Base-by-base conservation (phyloP, 192 early-diverging fungal species). In the Backusella psychrophila region DNA sequence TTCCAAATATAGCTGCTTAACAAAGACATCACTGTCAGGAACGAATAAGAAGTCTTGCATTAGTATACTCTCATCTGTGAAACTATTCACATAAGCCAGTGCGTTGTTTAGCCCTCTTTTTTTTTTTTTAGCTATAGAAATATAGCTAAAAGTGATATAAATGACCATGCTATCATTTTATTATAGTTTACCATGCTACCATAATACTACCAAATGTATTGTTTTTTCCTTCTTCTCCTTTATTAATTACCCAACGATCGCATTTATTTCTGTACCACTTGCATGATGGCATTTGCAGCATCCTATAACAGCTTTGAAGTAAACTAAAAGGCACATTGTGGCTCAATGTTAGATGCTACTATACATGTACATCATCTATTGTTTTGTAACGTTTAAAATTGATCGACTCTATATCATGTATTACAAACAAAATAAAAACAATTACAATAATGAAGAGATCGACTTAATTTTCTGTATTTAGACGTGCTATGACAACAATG, bases 381-480 rank as follows among this genome's bases (percentile, higher is more conserved):
- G 26, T 63, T 63, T 63, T 63, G 56, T 63, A 29, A 14, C 26
- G 23, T 63, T 29, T 29, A 12, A 29, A 63, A 23, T 29, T 63
- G 56, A 63, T 63, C 56, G 56, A 63, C 56, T 63, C 12, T 63
- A 26, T 63, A 63, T 29, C n/a, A 63, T 63, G 56, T 63, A 63
- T 63, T 63, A 63, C 56, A 63, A 63, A 63, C 56, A 63, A 63
- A 63, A 63, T 63, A 12, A 63, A 23, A 63, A 63, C 23, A 63
- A 29, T 63, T 14, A 23, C 26, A 26, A 29, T 49, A 49, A n/a
- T 49, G 19, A 49, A 29, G 56, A 26, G 56, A 63, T 63, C 56
- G 56, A 63, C 56, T 63, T 63, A 12, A 63, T 63, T 63, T 63
- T 63, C 56, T 63, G 56, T 63, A 63, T 63, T 63, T 63, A 63